Conservation (phyloP, 257 asterid species). For the Verbascum thapsus region DNA sequence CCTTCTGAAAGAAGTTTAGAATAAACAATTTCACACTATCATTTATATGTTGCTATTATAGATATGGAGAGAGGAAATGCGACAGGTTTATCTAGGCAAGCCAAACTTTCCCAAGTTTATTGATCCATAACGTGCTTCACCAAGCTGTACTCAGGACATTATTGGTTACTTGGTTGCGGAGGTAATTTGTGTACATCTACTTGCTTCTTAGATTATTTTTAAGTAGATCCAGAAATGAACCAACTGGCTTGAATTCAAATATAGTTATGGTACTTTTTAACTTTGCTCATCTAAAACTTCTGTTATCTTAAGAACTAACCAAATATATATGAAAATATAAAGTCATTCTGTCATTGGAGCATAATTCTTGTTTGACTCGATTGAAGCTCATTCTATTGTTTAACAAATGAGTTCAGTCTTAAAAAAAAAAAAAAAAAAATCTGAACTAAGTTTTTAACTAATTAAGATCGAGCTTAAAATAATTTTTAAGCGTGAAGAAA, state of each 20-base stretch:
- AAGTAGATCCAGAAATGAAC: conserved; percentile 3
- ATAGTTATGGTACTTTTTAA: too few relatives aligned
- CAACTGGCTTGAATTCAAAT: not conserved
- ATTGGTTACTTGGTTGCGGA: not conserved
- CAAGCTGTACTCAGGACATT: not conserved
- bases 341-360: not conserved
- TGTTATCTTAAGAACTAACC: not conserved
- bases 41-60: conserved; percentile 23
- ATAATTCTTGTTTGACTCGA: not conserved
- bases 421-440: too few relatives aligned
- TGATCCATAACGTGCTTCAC: conserved; percentile 41
- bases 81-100: conserved; percentile 59
- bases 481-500: too few relatives aligned
- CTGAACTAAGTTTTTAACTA: too few relatives aligned
- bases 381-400: not conserved
- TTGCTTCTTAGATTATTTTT: conserved; percentile 4
- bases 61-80: conserved; percentile 83
- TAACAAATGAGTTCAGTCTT: not conserved
- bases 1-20: conserved; percentile 1
- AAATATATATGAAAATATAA: not conserved
- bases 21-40: not conserved
- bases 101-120: conserved; percentile 46
- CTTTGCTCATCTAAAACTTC: not conserved
- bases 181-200: conserved; percentile 11
- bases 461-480: too few relatives aligned